Base-by-base conservation (phyloP, 352 stramenopile genomes). In the Phytophthora melonis region DNA sequence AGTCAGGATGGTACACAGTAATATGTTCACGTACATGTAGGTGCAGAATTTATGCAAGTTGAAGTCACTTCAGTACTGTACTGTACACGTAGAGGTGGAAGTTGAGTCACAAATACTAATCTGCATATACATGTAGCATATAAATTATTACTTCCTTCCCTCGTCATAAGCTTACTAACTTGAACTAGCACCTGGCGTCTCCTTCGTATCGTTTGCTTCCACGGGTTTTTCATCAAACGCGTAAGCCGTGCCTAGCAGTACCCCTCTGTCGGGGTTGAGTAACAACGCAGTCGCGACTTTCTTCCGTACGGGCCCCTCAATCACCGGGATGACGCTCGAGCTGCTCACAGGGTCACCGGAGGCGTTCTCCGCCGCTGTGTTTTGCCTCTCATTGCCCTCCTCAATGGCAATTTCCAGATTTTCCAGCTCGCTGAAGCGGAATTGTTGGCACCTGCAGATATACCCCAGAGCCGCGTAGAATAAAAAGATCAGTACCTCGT, bases 371-470 rank as follows among this genome's bases (percentile, higher is more conserved):
- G 18, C 19, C 23, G 36, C 39, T 9, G 32, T 11, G 25, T 34
- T 34, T 1, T 34, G 19, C 21, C 11, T 36, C 18, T 63, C 56
- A 3, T 39, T 14, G 1, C 64, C 64, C 36, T 5, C n/a, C 18
- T n/a, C 27, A 4, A 66, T 49, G 4, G 52, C 58, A 53, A 76
- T 67, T 30, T 72, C 52, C 21, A 78, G 64, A 30, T 74, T 78
- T 43, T 68, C 66, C n/a, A 82, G 70, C 49, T 89, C 75, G 30
- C 86, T 68, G 34, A 83, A 80, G 60, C 80, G 82, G 52, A 92
- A 91, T 41, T 79, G 70, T 23, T 85, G 82, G 55, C 85, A 91
- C 8, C 82, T 74, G 43, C 88, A 92, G 19, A 85, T 85, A 58
- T 83, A 87, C 27, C 76, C 78, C 25, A 91, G 65, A 8, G 61